Conservation (phyloP, 352 stramenopile genomes). For the Pythium grandisporangium region DNA sequence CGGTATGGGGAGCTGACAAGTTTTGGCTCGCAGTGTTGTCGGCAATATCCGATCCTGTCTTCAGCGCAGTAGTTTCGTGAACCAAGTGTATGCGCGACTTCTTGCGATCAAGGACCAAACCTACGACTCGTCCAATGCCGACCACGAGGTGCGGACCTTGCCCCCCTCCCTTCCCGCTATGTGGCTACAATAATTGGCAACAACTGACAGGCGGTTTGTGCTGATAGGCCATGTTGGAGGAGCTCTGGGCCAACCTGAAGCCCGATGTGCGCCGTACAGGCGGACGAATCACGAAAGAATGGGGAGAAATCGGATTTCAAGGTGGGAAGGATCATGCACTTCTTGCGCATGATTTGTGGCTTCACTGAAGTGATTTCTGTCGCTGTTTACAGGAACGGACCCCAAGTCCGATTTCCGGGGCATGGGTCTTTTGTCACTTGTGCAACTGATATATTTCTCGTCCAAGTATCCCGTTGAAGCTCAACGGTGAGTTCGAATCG, state of each 20-base stretch:
- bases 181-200: too few relatives aligned
- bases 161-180: too few relatives aligned
- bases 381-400: slow-evolving; percentile 71
- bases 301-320: slow-evolving; percentile 84
- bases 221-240: slow-evolving; percentile 59
- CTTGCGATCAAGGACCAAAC: slow-evolving; percentile 50
- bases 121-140: slow-evolving; percentile 52
- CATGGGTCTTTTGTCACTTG: slow-evolving; percentile 72
- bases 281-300: slow-evolving; percentile 81
- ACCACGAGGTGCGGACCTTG: slow-evolving; percentile 62
- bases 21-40: slow-evolving; percentile 30
- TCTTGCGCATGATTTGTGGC: too few relatives aligned
- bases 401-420: slow-evolving; percentile 81
- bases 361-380: too few relatives aligned
- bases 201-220: not conserved
- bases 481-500: slow-evolving; percentile 42
- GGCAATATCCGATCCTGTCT: slow-evolving; percentile 58
- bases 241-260: slow-evolving; percentile 75
- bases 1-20: not conserved
- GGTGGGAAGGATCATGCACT: slow-evolving; percentile 20
- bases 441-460: slow-evolving; percentile 73
- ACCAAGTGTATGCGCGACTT: slow-evolving; percentile 49
- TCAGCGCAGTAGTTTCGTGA: slow-evolving; percentile 63
- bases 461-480: slow-evolving; percentile 68
- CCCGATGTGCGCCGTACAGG: slow-evolving; percentile 60